These are phyloP conservation scores for Nothopassalora personata DNA, from an alignment of 2,329 filamentous ascomycete species.

Conservation along the genomic window DNA sequence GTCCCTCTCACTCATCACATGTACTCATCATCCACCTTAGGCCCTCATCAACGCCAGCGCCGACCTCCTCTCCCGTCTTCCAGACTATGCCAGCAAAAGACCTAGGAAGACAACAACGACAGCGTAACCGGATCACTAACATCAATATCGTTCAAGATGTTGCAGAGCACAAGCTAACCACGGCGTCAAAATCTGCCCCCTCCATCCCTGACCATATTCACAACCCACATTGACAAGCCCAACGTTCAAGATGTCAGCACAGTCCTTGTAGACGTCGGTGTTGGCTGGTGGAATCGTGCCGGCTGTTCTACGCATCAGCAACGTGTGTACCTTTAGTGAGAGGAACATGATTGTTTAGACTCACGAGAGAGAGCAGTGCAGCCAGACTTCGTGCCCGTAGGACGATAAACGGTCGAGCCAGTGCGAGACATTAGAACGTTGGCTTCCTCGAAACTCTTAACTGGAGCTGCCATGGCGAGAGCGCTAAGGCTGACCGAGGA, in stretches of 20 bases:
- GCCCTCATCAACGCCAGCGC: background rate
- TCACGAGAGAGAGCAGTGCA: background rate
- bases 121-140: background rate
- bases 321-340: too few relatives aligned
- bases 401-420: background rate
- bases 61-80: background rate
- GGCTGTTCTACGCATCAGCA: background rate
- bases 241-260: background rate
- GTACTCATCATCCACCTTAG: background rate
- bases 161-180: background rate
- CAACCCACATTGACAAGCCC: background rate
- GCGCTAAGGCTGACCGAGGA: background rate
- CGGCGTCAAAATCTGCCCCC: too few relatives aligned
- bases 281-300: background rate
- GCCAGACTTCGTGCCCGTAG: background rate
- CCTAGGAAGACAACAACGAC: background rate
- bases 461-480: background rate
- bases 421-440: background rate
- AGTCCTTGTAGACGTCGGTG: background rate
- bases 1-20: too few relatives aligned
- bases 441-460: background rate
- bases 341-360: too few relatives aligned
- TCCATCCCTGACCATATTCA: too few relatives aligned
- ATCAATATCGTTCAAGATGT: background rate
- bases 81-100: background rate